Evolutionary conservation across 2,329 filamentous ascomycete genomes (phyloP), one percentile per base, ranked within the genome.

Genomic region (Sarocladium strictum): DNA sequence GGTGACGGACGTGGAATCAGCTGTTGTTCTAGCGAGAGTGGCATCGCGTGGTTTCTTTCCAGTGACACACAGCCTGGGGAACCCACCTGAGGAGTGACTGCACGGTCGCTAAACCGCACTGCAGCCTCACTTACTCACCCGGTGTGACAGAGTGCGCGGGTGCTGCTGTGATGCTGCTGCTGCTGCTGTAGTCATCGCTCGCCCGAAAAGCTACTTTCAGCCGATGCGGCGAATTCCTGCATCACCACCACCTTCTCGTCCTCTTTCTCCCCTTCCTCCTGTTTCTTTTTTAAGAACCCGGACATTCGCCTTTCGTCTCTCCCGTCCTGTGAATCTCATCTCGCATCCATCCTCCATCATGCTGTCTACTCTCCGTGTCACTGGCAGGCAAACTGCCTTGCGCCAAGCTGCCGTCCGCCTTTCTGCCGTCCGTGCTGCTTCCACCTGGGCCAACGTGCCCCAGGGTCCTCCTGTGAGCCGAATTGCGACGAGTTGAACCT

Each of bases 361-460:
- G 81, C 71, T 84, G 63, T 79, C 80, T 55, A 72, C 79, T 56
- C 68, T 82, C 60, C 76, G 79, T 70, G 64, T 79, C 61, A 76
- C 75, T 60, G 50, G 54, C 67, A 75, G 80, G 64, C 76, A 75
- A 66, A 75, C 71, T 63, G 69, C 67, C 58, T 64, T 70, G 59
- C 72, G 71, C 58, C 66, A 68, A 58, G 68, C 71, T 43, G 65
- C 71, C 58, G 63, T 73, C 12, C 53, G 69, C 61, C 65, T 74
- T 49, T 66, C 69, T 56, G 71, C 70, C 60, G 62, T 72, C 55
- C 81, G 79, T 60, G 71, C 85, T 61, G 85, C 83, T 63, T 96
- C 91, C 58, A 89, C 88, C 62, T 97, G 93, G 92, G 84, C 89
- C 68, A 87, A 89, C 67, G 90, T 97, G 55, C 87, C 90, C 62